Base-by-base conservation (phyloP, 371 early-diverging fungal species). In the Capillidium heterosporum region DNA sequence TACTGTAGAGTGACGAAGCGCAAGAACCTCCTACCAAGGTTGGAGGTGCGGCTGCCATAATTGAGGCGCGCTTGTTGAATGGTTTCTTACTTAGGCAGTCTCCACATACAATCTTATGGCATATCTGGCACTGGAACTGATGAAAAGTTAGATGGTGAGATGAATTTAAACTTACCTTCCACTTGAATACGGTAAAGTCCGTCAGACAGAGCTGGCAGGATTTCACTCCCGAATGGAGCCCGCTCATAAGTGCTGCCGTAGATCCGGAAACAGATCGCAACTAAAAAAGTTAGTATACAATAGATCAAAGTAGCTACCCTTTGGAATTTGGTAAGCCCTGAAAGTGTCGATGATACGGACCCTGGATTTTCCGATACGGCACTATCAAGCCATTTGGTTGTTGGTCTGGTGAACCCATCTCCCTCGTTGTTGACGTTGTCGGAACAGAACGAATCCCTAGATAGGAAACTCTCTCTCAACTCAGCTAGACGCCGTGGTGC, bases 171-270 rank as follows among this genome's bases (percentile, higher is more conserved):
- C 43, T 61, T 55, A 61, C 61, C 56, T 58, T 48, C 63, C 63
- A 63, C 42, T 58, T 41, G 44, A 63, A 63, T 31, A 63, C 60
- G 47, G 29, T 63, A 35, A 63, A 59, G 46, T 63, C 63, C 11
- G 52, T 21, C 23, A 28, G 26, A 48, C 63, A 63, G 39, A 59
- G 31, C 24, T 59, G 56, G 42, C 63, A 63, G 1, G 29, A 27
- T 23, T 48, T 63, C 11, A 53, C 52, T n/a, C 39, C 44, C 19
- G 58, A 41, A 26, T 39, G 48, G 4, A 54, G 51, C 23, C 47
- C 57, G 17, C 39, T 19, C 1, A 40, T 46, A 19, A 21, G 48
- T 11, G 57, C n/a, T 29, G 53, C 27, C 5, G 51, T 32, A 28
- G 44, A 57, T 27, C 41, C n/a, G 13, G 54, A 28, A 19, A 42